A percentile compares a stretch with the other conserved stretches of the same genome.
phyloP scores from a whole-genome alignment of 228 moss, liverwort and hornwort species.

The Sphagnum magellanicum region DNA sequence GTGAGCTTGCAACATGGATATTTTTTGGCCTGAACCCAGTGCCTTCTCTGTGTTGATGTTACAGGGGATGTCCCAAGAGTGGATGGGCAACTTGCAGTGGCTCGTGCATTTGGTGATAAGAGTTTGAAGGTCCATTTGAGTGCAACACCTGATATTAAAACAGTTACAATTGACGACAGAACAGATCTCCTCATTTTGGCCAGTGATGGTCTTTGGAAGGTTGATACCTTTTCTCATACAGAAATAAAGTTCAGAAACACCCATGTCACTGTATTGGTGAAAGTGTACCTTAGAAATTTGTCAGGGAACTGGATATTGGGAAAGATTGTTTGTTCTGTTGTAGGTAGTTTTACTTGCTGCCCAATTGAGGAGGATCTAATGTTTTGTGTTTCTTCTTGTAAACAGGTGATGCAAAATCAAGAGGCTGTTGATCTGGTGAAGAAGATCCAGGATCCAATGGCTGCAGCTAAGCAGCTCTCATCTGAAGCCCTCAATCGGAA shows the following conservation, averaged over 20 bases:
- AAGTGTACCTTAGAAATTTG: no score
- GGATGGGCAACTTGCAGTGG: slow-evolving; percentile 98
- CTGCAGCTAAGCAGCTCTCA: slow-evolving; percentile 79
- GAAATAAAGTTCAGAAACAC: not conserved
- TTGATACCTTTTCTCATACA: slow-evolving; percentile 9
- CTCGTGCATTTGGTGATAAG: slow-evolving; percentile 97
- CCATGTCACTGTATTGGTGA: no score
- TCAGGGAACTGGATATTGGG: no score
- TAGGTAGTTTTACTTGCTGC: not conserved
- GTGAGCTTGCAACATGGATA: no score
- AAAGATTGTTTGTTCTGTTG: no score
- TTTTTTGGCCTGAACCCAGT: no score
- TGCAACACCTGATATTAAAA: slow-evolving; percentile 71
- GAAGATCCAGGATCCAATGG: slow-evolving; percentile 69
- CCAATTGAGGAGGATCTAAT: not conserved
- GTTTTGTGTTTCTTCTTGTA: not conserved
- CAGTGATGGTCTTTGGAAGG: slow-evolving; percentile 99
- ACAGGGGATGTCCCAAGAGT: slow-evolving; percentile 96
- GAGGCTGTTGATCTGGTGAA: slow-evolving; percentile 81
- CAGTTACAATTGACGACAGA: slow-evolving; percentile 31
- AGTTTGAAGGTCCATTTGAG: slow-evolving; percentile 91
- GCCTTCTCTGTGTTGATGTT: slow-evolving; percentile 1
- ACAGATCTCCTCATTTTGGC: slow-evolving; percentile 86
- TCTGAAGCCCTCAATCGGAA: slow-evolving; percentile 83
- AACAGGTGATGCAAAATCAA: slow-evolving; percentile 91